These are phyloP conservation scores for Lolium multiflorum DNA, from an alignment of 176 grass and related monocot genomes.

Conservation along the genomic window DNA sequence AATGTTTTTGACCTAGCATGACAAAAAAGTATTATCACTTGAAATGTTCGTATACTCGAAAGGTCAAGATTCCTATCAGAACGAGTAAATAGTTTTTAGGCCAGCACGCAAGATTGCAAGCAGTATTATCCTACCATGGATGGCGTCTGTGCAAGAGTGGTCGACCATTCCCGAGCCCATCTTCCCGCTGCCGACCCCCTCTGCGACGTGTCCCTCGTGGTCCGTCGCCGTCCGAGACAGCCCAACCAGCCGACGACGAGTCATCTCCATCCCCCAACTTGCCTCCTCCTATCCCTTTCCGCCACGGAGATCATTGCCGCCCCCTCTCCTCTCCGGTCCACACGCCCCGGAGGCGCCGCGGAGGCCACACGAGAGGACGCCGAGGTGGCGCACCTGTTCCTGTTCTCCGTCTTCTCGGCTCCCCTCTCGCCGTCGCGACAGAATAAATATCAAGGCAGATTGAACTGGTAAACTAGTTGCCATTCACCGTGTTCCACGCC, in stretches of 20 bases:
- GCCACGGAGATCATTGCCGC: conserved; percentile 30
- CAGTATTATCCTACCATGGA: too few species aligned
- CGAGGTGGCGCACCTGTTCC: conserved; percentile 2
- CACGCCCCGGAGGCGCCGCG: conserved; percentile 9
- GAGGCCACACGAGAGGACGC: conserved; percentile 1
- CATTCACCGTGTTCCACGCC: conserved; percentile 2
- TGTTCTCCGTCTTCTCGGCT: neutral
- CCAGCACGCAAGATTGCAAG: too few species aligned
- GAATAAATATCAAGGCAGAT: conserved; percentile 8
- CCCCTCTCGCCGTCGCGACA: conserved; percentile 19
- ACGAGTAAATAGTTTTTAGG: too few species aligned
- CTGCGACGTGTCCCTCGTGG: conserved; percentile 16
- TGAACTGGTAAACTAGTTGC: conserved; percentile 5
- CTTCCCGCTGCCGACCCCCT: neutral
- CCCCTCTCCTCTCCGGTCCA: conserved; percentile 14
- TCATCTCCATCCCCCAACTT: neutral
- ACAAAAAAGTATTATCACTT: too few species aligned
- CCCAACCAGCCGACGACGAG: conserved; percentile 27
- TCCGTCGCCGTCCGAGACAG: conserved; percentile 11
- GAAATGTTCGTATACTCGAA: too few species aligned
- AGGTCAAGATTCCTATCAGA: too few species aligned
- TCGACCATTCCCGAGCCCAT: neutral
- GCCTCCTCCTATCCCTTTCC: conserved; percentile 20
- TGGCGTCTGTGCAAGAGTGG: too few species aligned
- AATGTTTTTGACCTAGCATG: too few species aligned